Conservation (phyloP, 257 asterid species). For the Sherardia arvensis region DNA sequence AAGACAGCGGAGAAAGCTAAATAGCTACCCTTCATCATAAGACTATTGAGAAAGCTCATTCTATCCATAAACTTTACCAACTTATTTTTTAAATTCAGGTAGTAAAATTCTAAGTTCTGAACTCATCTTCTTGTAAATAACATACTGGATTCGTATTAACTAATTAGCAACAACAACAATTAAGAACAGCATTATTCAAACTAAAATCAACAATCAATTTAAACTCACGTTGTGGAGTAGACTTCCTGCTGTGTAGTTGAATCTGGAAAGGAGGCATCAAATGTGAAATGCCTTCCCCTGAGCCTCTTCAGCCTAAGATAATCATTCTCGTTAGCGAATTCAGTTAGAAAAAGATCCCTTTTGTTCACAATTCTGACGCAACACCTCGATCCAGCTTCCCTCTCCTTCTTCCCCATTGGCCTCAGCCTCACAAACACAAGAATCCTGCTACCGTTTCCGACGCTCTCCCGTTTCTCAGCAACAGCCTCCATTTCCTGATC, state of each 20-base stretch:
- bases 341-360: constrained; percentile 47
- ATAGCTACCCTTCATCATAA: not conserved
- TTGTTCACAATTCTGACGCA: constrained; percentile 44
- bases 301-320: constrained; percentile 54
- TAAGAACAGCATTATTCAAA: not conserved
- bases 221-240: constrained; percentile 52
- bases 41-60: not conserved
- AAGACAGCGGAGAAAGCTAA: not conserved
- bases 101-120: not conserved
- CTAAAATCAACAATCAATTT: not conserved
- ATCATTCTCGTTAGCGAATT: constrained; percentile 41
- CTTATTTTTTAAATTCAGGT: not conserved
- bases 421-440: constrained; percentile 64
- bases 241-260: constrained; percentile 46
- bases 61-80: not conserved
- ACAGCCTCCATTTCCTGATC: constrained; percentile 23
- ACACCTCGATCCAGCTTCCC: constrained; percentile 47
- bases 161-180: not conserved
- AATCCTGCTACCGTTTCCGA: constrained; percentile 32
- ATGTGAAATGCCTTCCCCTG: constrained; percentile 52
- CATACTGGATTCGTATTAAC: not conserved
- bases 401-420: constrained; percentile 52
- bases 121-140: not conserved
- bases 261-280: constrained; percentile 56
- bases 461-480: constrained; percentile 16